Base-by-base conservation (phyloP, 495 filamentous ascomycete species). In the Aspergillus haitiensis region DNA sequence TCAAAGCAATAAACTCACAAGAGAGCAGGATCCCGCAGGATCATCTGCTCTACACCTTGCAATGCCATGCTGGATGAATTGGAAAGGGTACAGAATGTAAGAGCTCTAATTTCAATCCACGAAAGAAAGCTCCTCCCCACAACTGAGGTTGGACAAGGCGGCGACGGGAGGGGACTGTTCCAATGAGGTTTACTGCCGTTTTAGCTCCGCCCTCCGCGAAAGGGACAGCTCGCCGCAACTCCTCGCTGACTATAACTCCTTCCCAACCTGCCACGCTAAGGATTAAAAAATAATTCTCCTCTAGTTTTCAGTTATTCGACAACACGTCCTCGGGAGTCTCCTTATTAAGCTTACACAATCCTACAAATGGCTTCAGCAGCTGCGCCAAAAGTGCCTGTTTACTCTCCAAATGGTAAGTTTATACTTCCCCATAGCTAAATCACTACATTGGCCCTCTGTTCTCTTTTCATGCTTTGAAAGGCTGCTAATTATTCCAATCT, bases 1-100 rank as follows among this genome's bases (percentile, higher is more conserved):
- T 31, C 7, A 39, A 18, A 8, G 7, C 5, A 44, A n/a, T 18
- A 39, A 52, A 67, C 83, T 71, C 75, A 97, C 94, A 98, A 97
- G 61, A 98, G 83, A 72, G 96, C 93, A 65, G 94, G 95, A 92
- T 98, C 94, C 83, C 94, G 78, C 79, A 94, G 90, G 86, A 98
- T 97, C 77, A 92, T 92, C 80, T 98, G 94, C 63, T 88, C 84
- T 60, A 88, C 82, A 63, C 89, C 82, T 80, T 92, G 89, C 61
- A 76, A 71, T 45, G 90, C 89, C 95, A 98, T 98, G 11, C 44
- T 82, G 67, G 50, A 60, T 54, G 47, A 32, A 51, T 37, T 7
- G 7, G 45, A 16, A 10, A 2, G 37, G 15, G 13, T 50, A 50
- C 49, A 8, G 58, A 54, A 40, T 48, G 12, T 16, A 27, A 27